phyloP scores from a whole-genome alignment of 257 asterid species.

The Lavandula angustifolia region DNA sequence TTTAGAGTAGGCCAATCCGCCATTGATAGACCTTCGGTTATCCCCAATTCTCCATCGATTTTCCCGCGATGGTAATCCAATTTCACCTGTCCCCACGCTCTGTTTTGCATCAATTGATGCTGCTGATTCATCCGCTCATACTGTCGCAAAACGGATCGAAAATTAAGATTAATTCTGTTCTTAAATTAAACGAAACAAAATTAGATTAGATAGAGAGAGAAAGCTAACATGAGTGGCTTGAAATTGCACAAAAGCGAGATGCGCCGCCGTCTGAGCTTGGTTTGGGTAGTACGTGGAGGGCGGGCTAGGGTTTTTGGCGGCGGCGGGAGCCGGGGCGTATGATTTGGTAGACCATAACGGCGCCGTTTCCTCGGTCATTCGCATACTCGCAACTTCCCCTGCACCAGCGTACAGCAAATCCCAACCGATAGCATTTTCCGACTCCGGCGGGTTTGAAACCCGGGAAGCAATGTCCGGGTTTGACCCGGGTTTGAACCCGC shows the following conservation, averaged over 20 bases:
- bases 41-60: slow-evolving; percentile 25
- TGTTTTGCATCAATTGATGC: slow-evolving; percentile 39
- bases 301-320: slow-evolving; percentile 18
- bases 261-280: slow-evolving; percentile 36
- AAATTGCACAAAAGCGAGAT: slow-evolving; percentile 43
- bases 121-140: slow-evolving; percentile 48
- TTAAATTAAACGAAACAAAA: not conserved
- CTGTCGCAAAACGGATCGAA: slow-evolving; percentile 22
- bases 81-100: slow-evolving; percentile 36
- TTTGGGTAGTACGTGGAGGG: slow-evolving; percentile 23
- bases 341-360: slow-evolving; percentile 33
- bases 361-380: slow-evolving; percentile 41
- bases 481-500: slow-evolving; percentile 49
- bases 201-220: not conserved
- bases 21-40: slow-evolving; percentile 23
- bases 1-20: slow-evolving; percentile 63
- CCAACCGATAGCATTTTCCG: slow-evolving; percentile 34
- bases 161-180: not conserved
- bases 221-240: slow-evolving; percentile 50
- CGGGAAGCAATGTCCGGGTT: slow-evolving; percentile 41
- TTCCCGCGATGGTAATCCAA: slow-evolving; percentile 37
- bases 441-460: slow-evolving; percentile 48
- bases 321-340: slow-evolving; percentile 24
- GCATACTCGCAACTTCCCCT: slow-evolving; percentile 58
- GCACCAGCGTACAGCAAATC: slow-evolving; percentile 62